Evolutionary conservation across 2,329 filamentous ascomycete genomes (phyloP).

Genomic region (Coniochaeta prunicola): DNA sequence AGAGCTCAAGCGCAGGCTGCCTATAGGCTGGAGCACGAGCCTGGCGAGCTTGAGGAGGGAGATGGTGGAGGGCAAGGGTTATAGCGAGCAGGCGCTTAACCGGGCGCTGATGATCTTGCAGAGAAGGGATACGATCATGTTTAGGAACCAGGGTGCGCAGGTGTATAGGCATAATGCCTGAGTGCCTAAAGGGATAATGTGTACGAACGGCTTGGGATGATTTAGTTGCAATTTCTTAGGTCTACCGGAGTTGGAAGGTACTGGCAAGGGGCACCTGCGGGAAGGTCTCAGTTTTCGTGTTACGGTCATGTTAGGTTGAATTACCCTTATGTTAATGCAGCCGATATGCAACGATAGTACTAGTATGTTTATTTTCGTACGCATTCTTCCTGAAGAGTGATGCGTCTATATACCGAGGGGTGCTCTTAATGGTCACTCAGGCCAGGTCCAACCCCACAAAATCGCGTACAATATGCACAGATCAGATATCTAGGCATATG

Average conservation of each 20-base stretch:
- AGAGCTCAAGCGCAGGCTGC: conserved; percentile 77
- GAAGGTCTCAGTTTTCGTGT: background rate
- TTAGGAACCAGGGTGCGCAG: conserved; percentile 68
- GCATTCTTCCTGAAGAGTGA: background rate
- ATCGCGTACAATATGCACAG: background rate
- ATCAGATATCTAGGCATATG: conserved; percentile 33
- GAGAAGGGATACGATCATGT: conserved; percentile 77
- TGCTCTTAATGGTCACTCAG: background rate
- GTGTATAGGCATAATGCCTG: conserved; percentile 57
- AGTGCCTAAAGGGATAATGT: background rate
- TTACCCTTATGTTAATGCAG: background rate
- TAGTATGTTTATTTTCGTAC: background rate
- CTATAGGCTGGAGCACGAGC: conserved; percentile 93
- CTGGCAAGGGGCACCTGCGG: background rate
- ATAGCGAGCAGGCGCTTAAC: conserved; percentile 79
- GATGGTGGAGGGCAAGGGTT: conserved; percentile 87
- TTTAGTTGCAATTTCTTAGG: background rate
- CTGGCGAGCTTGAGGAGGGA: conserved; percentile 79
- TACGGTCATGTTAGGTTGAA: background rate
- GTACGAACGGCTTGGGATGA: background rate
- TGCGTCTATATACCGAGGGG: background rate
- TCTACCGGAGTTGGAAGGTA: background rate
- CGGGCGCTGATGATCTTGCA: conserved; percentile 80
- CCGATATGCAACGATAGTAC: background rate
- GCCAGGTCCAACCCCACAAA: background rate